A percentile compares a stretch with the other conserved stretches of the same genome.
phyloP scores from a whole-genome alignment of 108 stramenopile species.

The Cyclotella distinguenda region DNA sequence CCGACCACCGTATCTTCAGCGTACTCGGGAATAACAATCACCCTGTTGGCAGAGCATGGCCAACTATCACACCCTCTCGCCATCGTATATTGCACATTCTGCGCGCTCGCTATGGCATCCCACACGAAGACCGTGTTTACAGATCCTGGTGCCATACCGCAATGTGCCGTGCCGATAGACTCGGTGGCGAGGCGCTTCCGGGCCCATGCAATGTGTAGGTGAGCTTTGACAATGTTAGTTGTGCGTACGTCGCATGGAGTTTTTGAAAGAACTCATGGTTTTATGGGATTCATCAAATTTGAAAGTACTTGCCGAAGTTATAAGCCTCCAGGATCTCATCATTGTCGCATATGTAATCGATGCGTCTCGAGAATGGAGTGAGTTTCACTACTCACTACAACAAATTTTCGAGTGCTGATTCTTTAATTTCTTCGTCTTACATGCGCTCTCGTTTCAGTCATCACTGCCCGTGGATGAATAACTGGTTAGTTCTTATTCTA shows the following conservation, averaged over 20 bases:
- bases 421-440: no score
- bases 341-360: slow-evolving; percentile 94
- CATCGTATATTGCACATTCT: slow-evolving; percentile 57
- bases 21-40: slow-evolving; percentile 69
- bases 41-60: slow-evolving; percentile 55
- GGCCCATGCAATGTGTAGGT: slow-evolving; percentile 70
- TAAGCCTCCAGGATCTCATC: slow-evolving; percentile 92
- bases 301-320: slow-evolving; percentile 82
- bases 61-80: slow-evolving; percentile 58
- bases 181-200: slow-evolving; percentile 51
- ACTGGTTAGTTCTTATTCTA: slow-evolving; percentile 68
- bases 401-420: no score
- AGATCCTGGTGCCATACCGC: slow-evolving; percentile 89
- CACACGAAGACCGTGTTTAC: slow-evolving; percentile 82
- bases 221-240: neutral
- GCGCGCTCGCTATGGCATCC: slow-evolving; percentile 61
- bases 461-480: slow-evolving; percentile 95
- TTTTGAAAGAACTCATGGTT: neutral
- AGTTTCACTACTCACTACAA: no score
- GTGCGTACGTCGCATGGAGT: neutral
- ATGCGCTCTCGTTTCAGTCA: no score
- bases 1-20: slow-evolving; percentile 3
- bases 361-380: slow-evolving; percentile 94
- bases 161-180: slow-evolving; percentile 68
- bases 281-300: neutral